Evolutionary conservation across 768 basidiomycete genomes (phyloP), one percentile per base, ranked within the genome.

Genomic region (Rhizopogon vulgaris): DNA sequence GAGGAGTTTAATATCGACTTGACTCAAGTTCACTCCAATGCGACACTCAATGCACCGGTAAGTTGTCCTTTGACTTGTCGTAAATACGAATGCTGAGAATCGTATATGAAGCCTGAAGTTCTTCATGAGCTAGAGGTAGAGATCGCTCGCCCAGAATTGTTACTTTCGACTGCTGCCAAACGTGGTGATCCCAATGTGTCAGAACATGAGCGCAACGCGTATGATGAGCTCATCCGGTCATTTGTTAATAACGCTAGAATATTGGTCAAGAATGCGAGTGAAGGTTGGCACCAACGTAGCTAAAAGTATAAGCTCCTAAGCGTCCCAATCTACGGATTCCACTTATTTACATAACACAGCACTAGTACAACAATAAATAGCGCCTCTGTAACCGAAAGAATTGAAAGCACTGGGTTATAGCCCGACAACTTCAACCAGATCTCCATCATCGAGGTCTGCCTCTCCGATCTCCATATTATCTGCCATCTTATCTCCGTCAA

Each of bases 211-310:
- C 78, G 81, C 24, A 78, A 73, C 56, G 83, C 84, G 6, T 98
- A 94, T 64, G 91, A 97, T 64, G 90, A 96, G 63, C 80, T 96
- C 53, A 83, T 99, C 40, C 83, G 90, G 42, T 90, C 89, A 12
- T 90, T 96, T 57, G 84, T 99, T 46, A 96, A 97, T 62, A 94
- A 96, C 57, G 83, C 90, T 3, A 78, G 96, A 55, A 93, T 96
- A 69, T 68, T 97, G 42, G 84, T 85, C 48, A 80, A 90, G 59
- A 96, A 95, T 68, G 79, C 81, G 5, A 73, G 57, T 10, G 80
- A 76, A n/a, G 71, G 71, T 25, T 81, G 75, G 78, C 69, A 63
- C 15, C 62, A 41, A 59, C 43, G 22, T 39, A 34, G 18, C 34
- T 17, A 52, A 22, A 37, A 18, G 34, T 24, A 15, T 15, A 3